Evolutionary conservation across 106 monocot genomes (phyloP), one percentile per base, ranked within the genome.

Genomic region (Ottelia alismoides): DNA sequence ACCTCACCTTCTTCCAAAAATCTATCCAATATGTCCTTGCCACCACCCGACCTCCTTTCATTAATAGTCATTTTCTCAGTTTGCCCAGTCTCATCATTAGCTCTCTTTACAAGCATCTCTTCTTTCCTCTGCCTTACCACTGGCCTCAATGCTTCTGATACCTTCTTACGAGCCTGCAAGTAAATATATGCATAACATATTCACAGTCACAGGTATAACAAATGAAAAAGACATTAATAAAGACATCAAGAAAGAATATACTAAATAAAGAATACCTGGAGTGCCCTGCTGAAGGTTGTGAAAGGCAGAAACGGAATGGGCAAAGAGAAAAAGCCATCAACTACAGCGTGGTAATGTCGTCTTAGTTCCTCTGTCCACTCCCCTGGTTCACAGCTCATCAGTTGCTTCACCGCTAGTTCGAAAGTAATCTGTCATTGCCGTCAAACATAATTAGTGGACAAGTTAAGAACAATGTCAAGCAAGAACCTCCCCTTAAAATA

Each of bases 311-410:
- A 57, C 6, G 84, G 78, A 40, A 88, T 44, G 12, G 94, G 88
- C 7, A 94, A 18, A 29, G 94, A 94, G 78, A 94, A 94, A 75
- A 94, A 96, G 11, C 88, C 94, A 18, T 96, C 78, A 58, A 88
- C 70, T 35, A 96, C 58, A 49, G 65, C 68, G 28, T 81, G 63
- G 28, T 96, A 96, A 47, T 96, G 76, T 16, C 64, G 75, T 28
- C 84, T 58, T 22, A 96, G 71, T 1, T 53, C 29, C 71, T 96
- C 88, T 21, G 81, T 81, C 84, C 84, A 96, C 16, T 78, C 73
- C 28, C 94, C 81, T 0, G 84, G 81, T 21, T 78, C 81, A 27
- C 55, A 43, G 63, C 94, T 84, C 69, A 96, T 67, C 18, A 88
- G 70, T 76, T 96, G 94, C 81, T 67, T 76, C 50, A 96, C 81